Base-by-base conservation (phyloP, 2,329 filamentous ascomycete genomes). In the Talaromyces sp. region DNA sequence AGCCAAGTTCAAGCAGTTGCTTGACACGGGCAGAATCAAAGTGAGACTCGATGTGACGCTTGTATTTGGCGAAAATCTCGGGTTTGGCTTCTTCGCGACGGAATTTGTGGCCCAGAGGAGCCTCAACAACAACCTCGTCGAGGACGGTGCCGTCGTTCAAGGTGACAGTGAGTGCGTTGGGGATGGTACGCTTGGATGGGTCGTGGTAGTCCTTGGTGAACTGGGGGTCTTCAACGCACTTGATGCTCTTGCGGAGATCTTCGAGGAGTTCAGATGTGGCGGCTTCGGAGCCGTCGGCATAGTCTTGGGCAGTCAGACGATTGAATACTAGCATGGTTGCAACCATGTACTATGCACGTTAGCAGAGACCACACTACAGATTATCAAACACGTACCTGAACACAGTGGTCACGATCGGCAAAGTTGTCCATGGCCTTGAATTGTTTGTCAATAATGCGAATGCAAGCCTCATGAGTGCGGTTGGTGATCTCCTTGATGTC, bases 401-500 rank as follows among this genome's bases (percentile, higher is more conserved):
- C 93, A 80, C 94, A 99, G 84, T 99, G 94, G 78, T 99, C 94
- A 71, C 94, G 91, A 79, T 99, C 94, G 71, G 94, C 94, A 72
- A 97, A 99, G 86, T 99, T 99, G 82, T 97, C 92, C 90, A 99
- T 96, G 67, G 92, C 87, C 84, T 97, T 97, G 84, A 96, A 95
- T 80, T 99, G 94, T 84, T 99, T 99, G 84, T 99, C 94, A 70
- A 99, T 99, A 78, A 99, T 99, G 70, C 94, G 91, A 73, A 99
- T 85, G 80, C 94, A 97, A 60, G 94, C 94, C 79, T 99, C 94
- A 80, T 99, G 94, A 8, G 94, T 99, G 69, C 94, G 88, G 85
- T 93, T 96, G 67, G 88, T 91, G 69, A 99, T 85, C 62, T 84
- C 83, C 80, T 96, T 93, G 80, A 99, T 96, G 75, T 99, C 93